Evolutionary conservation across 2,329 filamentous ascomycete species (phyloP).

Genomic region (Pseudogymnoascus pannorum): DNA sequence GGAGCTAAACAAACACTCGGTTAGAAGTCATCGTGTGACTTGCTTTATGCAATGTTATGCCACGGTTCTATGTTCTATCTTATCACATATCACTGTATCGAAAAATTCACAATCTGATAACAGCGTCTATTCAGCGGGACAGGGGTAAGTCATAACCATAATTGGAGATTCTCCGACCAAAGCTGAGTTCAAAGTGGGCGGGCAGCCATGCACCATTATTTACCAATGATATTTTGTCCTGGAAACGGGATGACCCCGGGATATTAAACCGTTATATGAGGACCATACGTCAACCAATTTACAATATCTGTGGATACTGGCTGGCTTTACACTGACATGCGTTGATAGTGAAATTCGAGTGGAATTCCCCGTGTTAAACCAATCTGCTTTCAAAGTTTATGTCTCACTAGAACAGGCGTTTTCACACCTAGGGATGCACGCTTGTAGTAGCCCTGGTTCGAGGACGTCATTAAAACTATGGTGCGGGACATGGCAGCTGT

Average conservation of each 20-base stretch:
- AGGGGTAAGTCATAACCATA: conserved; percentile 1
- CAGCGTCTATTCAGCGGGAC: neutral
- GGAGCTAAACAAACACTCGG: neutral
- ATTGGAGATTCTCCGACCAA: neutral
- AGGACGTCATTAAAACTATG: neutral
- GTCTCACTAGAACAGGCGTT: neutral
- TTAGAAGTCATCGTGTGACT: neutral
- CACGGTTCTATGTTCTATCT: neutral
- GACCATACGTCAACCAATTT: neutral
- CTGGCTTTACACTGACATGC: neutral
- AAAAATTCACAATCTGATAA: neutral
- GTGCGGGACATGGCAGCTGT: neutral
- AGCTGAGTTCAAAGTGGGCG: neutral
- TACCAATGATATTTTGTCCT: neutral
- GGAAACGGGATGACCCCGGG: neutral
- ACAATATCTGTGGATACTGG: neutral
- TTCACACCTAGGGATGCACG: neutral
- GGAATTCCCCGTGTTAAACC: neutral
- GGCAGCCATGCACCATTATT: neutral
- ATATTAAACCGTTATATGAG: neutral
- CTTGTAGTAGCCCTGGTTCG: neutral
- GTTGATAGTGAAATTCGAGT: neutral
- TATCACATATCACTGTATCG: neutral
- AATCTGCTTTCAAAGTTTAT: neutral
- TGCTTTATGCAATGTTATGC: neutral